Percentiles rank a stretch among this genome's conserved stretches.
phyloP scores from a whole-genome alignment of 768 basidiomycete species.

The Lactifluus subvellereus region DNA sequence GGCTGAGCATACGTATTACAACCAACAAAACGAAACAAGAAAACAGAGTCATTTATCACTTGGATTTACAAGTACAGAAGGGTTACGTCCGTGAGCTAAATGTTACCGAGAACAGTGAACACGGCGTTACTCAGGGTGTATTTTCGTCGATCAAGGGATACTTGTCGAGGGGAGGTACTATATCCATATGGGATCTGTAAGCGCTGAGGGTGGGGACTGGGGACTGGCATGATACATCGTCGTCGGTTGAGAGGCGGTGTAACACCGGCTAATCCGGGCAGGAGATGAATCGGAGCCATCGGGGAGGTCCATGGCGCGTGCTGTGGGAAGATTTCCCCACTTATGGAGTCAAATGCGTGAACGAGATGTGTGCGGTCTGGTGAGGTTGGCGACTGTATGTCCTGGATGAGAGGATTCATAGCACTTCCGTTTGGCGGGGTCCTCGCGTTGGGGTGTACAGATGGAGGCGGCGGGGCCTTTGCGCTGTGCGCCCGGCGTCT shows the following conservation, averaged over 20 bases:
- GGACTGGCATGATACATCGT: neutral
- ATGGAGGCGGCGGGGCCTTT: neutral
- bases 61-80: constrained; percentile 4
- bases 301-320: constrained; percentile 2
- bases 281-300: neutral
- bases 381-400: neutral
- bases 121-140: neutral
- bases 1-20: constrained; percentile 3
- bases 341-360: constrained; percentile 5
- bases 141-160: neutral
- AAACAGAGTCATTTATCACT: neutral
- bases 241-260: neutral
- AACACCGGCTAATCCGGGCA: constrained; percentile 2
- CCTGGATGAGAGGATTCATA: constrained; percentile 1
- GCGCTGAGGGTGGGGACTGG: constrained; percentile 4
- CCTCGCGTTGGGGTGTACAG: neutral
- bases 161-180: neutral
- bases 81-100: constrained; percentile 1
- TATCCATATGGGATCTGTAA: constrained; percentile 7
- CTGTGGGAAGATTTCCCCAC: constrained; percentile 7
- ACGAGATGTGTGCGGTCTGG: neutral
- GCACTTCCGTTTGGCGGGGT: neutral
- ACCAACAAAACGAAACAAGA: neutral
- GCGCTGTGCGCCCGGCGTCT: neutral
- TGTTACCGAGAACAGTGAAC: neutral